Evolutionary conservation across 306 rosid genomes (phyloP), one percentile per base, ranked within the genome.

Genomic region (Cucumis cinereus): DNA sequence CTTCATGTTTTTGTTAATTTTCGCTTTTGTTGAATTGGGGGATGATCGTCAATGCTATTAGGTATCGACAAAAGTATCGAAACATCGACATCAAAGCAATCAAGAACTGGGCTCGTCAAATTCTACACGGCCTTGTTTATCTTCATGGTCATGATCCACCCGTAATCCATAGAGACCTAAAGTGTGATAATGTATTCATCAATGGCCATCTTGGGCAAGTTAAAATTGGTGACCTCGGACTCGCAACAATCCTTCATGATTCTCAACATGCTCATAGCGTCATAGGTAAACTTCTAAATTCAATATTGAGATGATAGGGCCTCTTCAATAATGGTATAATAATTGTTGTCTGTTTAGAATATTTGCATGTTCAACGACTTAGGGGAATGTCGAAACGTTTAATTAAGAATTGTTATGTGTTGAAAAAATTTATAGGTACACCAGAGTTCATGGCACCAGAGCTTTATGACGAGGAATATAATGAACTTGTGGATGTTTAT

Each of bases 371-470:
- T 49, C 52, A n/a, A 35, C 17, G 3, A 63, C 12, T 10, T 15
- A 7, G 15, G 4, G 12, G 15, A 5, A 49, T 49, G 6, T 4
- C 10, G 1, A 59, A 23, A 23, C 4, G 0, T 11, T 59, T 59
- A 3, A 11, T 12, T 12, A 59, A 26, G 8, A 24, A 24, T 49
- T 7, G 5, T 45, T 3, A 1, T 28, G 1, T 28, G 50, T 64
- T 30, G 2, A 64, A 40, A n/a, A 17, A 10, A 13, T 14, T 72
- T 23, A 40, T 78, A 93, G 97, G 98, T 19, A 91, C 96, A 54
- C 98, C 98, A 0, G 98, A 93, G 54, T 93, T 93, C 64, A 93
- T 93, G 98, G 98, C 98, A 10, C 98, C 98, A n/a, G 98, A 93
- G 59, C 41, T 93, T 63, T 93, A 93, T 41, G 98, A 93, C 55